Conservation (phyloP, 106 monocot species). For the Alisma plantagoaquatica region DNA sequence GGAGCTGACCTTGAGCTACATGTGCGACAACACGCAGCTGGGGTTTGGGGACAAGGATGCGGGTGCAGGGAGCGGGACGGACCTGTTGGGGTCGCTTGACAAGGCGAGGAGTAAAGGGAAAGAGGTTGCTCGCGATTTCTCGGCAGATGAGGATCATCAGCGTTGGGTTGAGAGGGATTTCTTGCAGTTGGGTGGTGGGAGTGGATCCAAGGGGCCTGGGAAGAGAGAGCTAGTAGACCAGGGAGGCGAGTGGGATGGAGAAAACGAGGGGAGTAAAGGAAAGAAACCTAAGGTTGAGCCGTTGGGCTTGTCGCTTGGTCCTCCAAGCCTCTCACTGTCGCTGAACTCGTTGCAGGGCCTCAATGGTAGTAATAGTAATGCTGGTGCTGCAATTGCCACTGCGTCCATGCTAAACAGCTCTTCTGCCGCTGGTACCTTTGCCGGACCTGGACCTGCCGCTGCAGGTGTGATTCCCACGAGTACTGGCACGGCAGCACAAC, state of each 20-base stretch:
- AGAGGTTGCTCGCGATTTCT: conserved; percentile 21
- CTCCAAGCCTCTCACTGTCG: conserved; percentile 34
- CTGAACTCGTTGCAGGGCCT: conserved; percentile 45
- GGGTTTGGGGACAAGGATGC: conserved; percentile 14
- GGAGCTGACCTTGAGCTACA: not conserved
- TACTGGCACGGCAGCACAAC: not conserved
- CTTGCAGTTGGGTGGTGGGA: conserved; percentile 34
- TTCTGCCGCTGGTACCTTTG: not conserved
- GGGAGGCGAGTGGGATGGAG: conserved; percentile 6
- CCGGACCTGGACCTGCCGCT: not conserved
- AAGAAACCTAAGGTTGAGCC: conserved; percentile 24
- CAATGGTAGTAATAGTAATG: too few relatives aligned
- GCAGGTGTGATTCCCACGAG: not conserved
- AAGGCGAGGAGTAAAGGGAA: conserved; percentile 32
- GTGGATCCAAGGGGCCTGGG: not conserved
- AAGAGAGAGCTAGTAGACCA: conserved; percentile 18
- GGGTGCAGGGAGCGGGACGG: not conserved
- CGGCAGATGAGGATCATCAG: conserved; percentile 12
- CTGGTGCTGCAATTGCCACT: too few relatives aligned
- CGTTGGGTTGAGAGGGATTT: conserved; percentile 53
- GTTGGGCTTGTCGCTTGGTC: conserved; percentile 51
- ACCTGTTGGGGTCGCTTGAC: conserved; percentile 10
- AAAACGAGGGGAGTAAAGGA: not conserved
- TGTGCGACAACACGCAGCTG: conserved; percentile 14
- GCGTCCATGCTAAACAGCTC: too few relatives aligned